A percentile compares a stretch with the other conserved stretches of the same genome.
Evolutionary conservation across 2,329 filamentous ascomycete species (phyloP).

Genomic region (Hortaea sp.): DNA sequence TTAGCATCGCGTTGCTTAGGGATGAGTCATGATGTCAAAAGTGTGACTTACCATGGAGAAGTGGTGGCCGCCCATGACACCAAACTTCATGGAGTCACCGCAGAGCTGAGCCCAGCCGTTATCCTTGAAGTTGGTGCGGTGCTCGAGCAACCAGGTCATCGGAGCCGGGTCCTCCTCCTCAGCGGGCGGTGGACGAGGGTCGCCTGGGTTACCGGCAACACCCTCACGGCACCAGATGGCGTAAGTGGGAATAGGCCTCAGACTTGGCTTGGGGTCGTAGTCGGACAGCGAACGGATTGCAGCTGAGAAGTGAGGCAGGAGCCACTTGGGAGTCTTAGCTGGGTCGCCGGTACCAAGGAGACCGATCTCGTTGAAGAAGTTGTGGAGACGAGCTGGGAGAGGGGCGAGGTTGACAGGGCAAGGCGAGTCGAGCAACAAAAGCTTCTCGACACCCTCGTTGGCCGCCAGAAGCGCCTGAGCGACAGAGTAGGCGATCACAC

Average conservation of each 20-base stretch:
- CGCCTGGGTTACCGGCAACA: constrained; percentile 55
- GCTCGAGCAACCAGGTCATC: constrained; percentile 60
- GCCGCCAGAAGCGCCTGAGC: constrained; percentile 37
- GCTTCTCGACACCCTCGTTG: constrained; percentile 40
- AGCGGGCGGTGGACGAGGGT: constrained; percentile 56
- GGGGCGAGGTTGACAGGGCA: constrained; percentile 43
- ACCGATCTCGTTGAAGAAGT: constrained; percentile 63
- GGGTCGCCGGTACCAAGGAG: constrained; percentile 54
- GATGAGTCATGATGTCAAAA: not conserved
- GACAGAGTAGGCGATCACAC: constrained; percentile 45
- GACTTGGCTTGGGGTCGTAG: constrained; percentile 56
- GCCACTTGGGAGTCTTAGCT: constrained; percentile 58
- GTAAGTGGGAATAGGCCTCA: constrained; percentile 51
- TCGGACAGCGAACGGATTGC: constrained; percentile 58
- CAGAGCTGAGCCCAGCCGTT: constrained; percentile 62
- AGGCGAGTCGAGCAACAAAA: constrained; percentile 45
- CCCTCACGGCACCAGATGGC: constrained; percentile 64
- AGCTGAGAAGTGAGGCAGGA: constrained; percentile 62
- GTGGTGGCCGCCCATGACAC: constrained; percentile 62
- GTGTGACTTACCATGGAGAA: not conserved
- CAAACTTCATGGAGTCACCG: constrained; percentile 52
- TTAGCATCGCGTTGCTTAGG: not conserved
- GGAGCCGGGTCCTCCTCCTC: constrained; percentile 43
- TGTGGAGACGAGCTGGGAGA: constrained; percentile 48
- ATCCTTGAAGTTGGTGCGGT: constrained; percentile 59